phyloP scores from a whole-genome alignment of 768 basidiomycete species.

The Auriculariales sp. region DNA sequence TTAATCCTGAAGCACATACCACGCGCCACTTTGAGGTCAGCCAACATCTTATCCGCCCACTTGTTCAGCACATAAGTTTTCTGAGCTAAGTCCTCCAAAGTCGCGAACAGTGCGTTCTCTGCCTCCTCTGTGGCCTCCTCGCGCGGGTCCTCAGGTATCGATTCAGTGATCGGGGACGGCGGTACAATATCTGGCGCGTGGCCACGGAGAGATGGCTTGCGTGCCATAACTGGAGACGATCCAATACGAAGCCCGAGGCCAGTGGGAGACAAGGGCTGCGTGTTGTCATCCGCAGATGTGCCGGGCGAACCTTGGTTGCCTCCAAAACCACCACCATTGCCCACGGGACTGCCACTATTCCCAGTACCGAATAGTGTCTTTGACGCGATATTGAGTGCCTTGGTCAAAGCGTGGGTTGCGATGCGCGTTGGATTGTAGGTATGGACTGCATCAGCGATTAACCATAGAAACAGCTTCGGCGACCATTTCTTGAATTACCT shows the following conservation, averaged over 20 bases:
- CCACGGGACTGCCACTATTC: not conserved
- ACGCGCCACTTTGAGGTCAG: conserved; percentile 52
- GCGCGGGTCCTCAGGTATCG: no score
- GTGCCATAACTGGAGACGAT: not conserved
- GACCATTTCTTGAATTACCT: no score
- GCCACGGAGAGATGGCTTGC: not conserved
- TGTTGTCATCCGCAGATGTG: not conserved
- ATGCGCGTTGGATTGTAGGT: not conserved
- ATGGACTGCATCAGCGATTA: no score
- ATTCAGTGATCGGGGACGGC: not conserved
- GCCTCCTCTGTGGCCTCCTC: conserved; percentile 42
- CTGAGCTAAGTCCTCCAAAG: conserved; percentile 82
- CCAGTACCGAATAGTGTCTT: conserved; percentile 62
- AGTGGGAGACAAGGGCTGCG: not conserved
- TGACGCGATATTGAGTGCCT: conserved; percentile 66
- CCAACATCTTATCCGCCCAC: conserved; percentile 92
- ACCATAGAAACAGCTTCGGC: no score
- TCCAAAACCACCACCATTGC: not conserved
- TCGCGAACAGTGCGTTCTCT: conserved; percentile 70
- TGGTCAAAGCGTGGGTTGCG: conserved; percentile 60
- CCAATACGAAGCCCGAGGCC: not conserved
- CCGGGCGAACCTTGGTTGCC: not conserved
- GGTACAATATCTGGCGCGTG: not conserved
- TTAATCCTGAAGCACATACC: no score
- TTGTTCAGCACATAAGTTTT: conserved; percentile 89